A percentile compares a stretch with the other conserved stretches of the same genome.
Conservation (phyloP, 1,284 basidiomycete species). For the Irpex sp. region DNA sequence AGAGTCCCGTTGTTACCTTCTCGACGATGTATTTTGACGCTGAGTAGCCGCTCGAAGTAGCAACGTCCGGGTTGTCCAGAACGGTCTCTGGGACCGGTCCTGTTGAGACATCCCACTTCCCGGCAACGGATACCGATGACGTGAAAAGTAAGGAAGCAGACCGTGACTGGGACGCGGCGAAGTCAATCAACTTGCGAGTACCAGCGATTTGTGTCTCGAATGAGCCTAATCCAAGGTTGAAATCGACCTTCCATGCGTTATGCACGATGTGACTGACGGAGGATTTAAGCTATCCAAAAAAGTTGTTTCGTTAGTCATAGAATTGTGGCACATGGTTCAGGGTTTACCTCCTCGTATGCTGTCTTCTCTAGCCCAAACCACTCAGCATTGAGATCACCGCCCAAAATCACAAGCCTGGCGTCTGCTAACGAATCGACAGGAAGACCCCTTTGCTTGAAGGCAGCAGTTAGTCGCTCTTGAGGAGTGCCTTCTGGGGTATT, state of each 20-base stretch:
- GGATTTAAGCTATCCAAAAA: conserved; percentile 4
- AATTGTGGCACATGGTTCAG: not conserved
- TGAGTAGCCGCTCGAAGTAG: conserved; percentile 27
- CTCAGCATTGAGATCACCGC: not conserved
- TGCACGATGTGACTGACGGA: conserved; percentile 17
- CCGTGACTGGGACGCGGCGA: conserved; percentile 16
- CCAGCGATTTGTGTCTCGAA: conserved; percentile 25
- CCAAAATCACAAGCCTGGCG: conserved; percentile 5
- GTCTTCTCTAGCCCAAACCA: conserved; percentile 9
- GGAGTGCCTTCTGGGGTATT: not conserved
- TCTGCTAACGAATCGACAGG: conserved; percentile 1
- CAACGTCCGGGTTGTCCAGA: conserved; percentile 16
- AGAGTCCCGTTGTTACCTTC: conserved; percentile 10
- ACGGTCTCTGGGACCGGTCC: conserved; percentile 29
- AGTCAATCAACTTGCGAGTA: conserved; percentile 23
- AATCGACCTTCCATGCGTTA: conserved; percentile 29
- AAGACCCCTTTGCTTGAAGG: conserved; percentile 6
- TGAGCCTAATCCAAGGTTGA: conserved; percentile 27
- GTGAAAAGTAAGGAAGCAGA: conserved; percentile 25
- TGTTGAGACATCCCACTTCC: conserved; percentile 14
- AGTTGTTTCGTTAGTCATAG: not conserved
- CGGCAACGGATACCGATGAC: conserved; percentile 20
- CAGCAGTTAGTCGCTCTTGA: conserved; percentile 2
- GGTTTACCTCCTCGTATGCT: conserved; percentile 5
- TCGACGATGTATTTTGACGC: conserved; percentile 28